Base-by-base conservation (phyloP, 495 filamentous ascomycete genomes). In the Penicillium egyptiacum region DNA sequence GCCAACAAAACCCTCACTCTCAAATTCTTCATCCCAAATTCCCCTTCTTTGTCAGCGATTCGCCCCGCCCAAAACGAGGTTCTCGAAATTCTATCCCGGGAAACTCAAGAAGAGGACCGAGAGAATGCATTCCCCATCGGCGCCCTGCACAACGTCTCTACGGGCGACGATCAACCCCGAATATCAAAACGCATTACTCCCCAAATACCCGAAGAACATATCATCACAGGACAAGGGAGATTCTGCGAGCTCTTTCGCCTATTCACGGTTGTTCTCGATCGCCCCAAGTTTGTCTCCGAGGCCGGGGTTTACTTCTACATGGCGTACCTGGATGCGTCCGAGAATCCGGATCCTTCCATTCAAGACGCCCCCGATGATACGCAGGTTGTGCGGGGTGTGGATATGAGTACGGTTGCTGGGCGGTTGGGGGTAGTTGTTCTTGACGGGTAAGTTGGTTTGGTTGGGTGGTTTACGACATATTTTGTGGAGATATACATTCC, bases 271-370 rank as follows among this genome's bases (percentile, higher is more conserved):
- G 61, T 60, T 26, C 50, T 64, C 19, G 57, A 60, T 30, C 26
- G 51, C 20, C 22, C 50, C 23, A 55, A 41, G n/a, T 64, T 60
- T 58, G 50, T 60, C 19, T 46, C 43, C 7, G 61, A 64, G 50
- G 30, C 37, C 20, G 61, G 61, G 5, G 45, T 64, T 41, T 60
- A 48, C 35, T 64, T 64, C 50, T 64, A 58, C 46, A 60, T n/a
- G n/a, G n/a, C n/a, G n/a, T n/a, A n/a, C n/a, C n/a, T n/a, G n/a
- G n/a, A n/a, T n/a, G n/a, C n/a, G n/a, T n/a, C n/a, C n/a, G n/a
- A 48, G 28, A 40, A 56, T 45, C 40, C 53, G 40, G 47, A 48
- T 22, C 26, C 6, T 40, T 50, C 58, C 37, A n/a, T n/a, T n/a
- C n/a, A n/a, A n/a, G n/a, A n/a, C n/a, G n/a, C n/a, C n/a, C n/a